Conservation (phyloP, 2,329 filamentous ascomycete genomes). For the Xylaria sp. region DNA sequence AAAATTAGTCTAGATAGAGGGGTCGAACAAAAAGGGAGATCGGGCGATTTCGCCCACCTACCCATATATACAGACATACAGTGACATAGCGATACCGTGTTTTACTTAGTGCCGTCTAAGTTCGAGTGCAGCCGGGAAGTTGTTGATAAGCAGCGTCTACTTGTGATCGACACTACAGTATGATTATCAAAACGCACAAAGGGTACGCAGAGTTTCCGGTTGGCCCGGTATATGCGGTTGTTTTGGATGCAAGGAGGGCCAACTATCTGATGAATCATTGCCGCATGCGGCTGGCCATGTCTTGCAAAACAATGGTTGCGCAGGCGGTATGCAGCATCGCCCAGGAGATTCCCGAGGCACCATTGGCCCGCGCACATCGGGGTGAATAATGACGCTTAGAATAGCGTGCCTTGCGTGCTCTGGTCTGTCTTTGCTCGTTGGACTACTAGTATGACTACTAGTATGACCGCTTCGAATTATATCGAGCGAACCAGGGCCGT, state of each 20-base stretch:
- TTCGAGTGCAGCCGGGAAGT: conserved; percentile 3
- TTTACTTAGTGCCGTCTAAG: not conserved
- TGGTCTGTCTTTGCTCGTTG: conserved; percentile 25
- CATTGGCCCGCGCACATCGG: conserved; percentile 23
- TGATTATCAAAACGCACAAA: conserved; percentile 13
- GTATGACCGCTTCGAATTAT: conserved; percentile 26
- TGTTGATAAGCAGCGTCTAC: conserved; percentile 32
- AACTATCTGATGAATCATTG: conserved; percentile 37
- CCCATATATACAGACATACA: conserved; percentile 27
- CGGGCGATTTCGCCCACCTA: conserved; percentile 30
- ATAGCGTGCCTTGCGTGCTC: conserved; percentile 37
- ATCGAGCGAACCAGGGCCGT: conserved; percentile 29
- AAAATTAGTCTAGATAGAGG: conserved; percentile 5
- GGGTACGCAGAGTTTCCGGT: conserved; percentile 11
- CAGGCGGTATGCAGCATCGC: not conserved
- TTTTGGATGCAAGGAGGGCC: conserved; percentile 21
- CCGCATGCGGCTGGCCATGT: conserved; percentile 30
- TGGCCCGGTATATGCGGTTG: conserved; percentile 1
- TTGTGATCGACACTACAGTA: conserved; percentile 9
- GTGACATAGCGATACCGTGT: not conserved
- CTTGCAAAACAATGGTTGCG: conserved; percentile 1
- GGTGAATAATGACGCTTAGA: conserved; percentile 36
- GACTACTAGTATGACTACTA: not conserved
- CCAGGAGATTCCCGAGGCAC: not conserved
- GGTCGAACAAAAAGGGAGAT: conserved; percentile 7